phyloP scores from a whole-genome alignment of 148 eudicot species.

The Amaranthus palmeri region DNA sequence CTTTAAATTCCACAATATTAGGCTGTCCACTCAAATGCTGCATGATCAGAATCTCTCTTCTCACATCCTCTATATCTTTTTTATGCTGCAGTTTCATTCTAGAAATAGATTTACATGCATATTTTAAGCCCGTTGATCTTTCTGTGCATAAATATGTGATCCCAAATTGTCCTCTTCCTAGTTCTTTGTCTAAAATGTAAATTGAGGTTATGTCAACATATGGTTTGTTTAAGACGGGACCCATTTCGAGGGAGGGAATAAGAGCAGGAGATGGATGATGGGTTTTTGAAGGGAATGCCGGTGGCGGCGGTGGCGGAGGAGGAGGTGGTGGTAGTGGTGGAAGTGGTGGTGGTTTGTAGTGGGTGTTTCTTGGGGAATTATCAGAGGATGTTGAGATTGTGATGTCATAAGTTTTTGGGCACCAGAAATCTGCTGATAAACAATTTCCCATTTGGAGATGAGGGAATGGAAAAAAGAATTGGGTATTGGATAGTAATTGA shows the following conservation, averaged over 20 bases:
- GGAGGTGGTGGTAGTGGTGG: slow-evolving; percentile 15
- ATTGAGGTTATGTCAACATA: slow-evolving; percentile 43
- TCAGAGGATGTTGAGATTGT: slow-evolving; percentile 35
- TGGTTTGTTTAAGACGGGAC: slow-evolving; percentile 45
- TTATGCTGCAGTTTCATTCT: slow-evolving; percentile 42
- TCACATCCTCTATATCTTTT: slow-evolving; percentile 59
- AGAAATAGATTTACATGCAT: slow-evolving; percentile 79
- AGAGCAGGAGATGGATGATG: neutral
- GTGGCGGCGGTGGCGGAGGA: neutral
- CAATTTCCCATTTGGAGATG: slow-evolving; percentile 27
- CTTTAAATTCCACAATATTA: slow-evolving; percentile 78
- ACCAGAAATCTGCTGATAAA: slow-evolving; percentile 17
- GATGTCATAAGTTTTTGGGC: slow-evolving; percentile 32
- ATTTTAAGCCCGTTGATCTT: slow-evolving; percentile 41
- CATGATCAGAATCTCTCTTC: slow-evolving; percentile 61
- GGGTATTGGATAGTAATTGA: neutral
- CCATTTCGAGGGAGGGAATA: neutral
- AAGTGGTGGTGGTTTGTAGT: slow-evolving; percentile 23
- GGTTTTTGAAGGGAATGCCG: neutral
- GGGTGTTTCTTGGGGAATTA: slow-evolving; percentile 13
- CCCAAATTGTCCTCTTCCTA: slow-evolving; percentile 89
- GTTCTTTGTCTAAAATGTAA: slow-evolving; percentile 53
- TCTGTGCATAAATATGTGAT: slow-evolving; percentile 66
- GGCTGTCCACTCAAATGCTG: slow-evolving; percentile 81
- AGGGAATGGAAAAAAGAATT: neutral